A percentile compares a stretch with the other conserved stretches of the same genome.
phyloP scores from a whole-genome alignment of 768 basidiomycete species.

The Royoungia palumana region DNA sequence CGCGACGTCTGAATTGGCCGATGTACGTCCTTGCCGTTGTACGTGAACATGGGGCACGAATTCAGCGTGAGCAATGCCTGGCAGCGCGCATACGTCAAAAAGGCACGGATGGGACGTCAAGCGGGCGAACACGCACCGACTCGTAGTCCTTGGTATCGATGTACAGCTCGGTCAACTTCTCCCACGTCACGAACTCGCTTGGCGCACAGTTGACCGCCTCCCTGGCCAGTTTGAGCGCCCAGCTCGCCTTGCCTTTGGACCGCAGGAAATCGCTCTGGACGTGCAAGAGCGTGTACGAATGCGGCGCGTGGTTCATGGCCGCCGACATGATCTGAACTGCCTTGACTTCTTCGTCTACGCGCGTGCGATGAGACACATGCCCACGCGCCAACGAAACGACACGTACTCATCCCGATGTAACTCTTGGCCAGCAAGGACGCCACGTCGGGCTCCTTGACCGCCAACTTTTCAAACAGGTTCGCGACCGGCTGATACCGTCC shows the following conservation, averaged over 20 bases:
- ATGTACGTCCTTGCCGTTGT: constrained; percentile 93
- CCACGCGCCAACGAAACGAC: not conserved
- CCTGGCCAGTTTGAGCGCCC: constrained; percentile 87
- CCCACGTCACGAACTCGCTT: constrained; percentile 98
- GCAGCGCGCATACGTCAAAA: not conserved
- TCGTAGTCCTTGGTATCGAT: constrained; percentile 89
- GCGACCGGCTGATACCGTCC: constrained; percentile 84
- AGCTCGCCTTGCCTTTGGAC: constrained; percentile 77
- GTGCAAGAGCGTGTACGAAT: constrained; percentile 92
- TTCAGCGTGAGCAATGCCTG: constrained; percentile 87
- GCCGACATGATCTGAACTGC: constrained; percentile 90
- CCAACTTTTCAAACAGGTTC: constrained; percentile 90
- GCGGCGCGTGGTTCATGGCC: constrained; percentile 81
- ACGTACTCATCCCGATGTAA: constrained; percentile 97
- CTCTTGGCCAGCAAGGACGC: constrained; percentile 81
- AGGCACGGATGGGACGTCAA: not conserved
- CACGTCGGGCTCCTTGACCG: constrained; percentile 85
- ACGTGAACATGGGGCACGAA: constrained; percentile 99
- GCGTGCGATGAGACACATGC: not conserved
- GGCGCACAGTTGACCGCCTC: constrained; percentile 98
- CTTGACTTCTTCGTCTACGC: constrained; percentile 93
- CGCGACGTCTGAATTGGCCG: constrained; percentile 75
- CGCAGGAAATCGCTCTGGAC: constrained; percentile 93
- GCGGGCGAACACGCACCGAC: constrained; percentile 36
- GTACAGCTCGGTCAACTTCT: constrained; percentile 93